Conservation (phyloP, 2,329 filamentous ascomycete genomes). For the Allantophomopsis cytisporea region DNA sequence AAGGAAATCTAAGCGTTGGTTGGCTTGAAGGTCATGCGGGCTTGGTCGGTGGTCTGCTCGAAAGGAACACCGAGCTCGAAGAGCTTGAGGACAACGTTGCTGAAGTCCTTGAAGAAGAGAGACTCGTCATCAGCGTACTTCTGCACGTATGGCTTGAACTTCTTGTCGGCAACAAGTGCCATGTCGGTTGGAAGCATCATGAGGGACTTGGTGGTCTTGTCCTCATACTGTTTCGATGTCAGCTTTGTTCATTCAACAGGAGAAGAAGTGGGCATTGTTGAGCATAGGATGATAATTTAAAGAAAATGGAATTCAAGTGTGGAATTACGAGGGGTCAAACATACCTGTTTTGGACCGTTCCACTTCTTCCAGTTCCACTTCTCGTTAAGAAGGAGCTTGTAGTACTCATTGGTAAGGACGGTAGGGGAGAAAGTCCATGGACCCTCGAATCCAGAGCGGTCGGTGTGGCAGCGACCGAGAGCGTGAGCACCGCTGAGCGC, state of each 20-base stretch:
- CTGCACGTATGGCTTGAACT: conserved; percentile 67
- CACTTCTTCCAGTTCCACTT: conserved; percentile 90
- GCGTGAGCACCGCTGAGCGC: conserved; percentile 78
- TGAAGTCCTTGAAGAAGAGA: conserved; percentile 88
- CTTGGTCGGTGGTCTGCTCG: conserved; percentile 43
- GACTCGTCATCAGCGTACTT: conserved; percentile 87
- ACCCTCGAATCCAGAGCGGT: conserved; percentile 78
- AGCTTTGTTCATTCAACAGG: neutral
- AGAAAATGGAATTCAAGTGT: too few relatives aligned
- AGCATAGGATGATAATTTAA: too few relatives aligned
- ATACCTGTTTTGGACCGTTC: conserved; percentile 68
- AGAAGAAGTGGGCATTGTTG: neutral
- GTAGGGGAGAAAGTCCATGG: conserved; percentile 91
- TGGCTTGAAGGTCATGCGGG: conserved; percentile 51
- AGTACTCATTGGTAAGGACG: conserved; percentile 91
- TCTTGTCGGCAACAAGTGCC: conserved; percentile 76
- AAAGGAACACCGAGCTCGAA: conserved; percentile 95
- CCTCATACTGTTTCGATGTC: conserved; percentile 50
- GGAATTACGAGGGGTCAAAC: conserved; percentile 4
- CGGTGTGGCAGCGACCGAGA: conserved; percentile 76
- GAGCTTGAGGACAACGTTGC: conserved; percentile 62
- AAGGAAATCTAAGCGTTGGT: conserved; percentile 12
- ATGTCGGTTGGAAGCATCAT: conserved; percentile 98
- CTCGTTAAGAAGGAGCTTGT: conserved; percentile 73
- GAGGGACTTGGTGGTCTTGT: conserved; percentile 71